Base-by-base conservation (phyloP, 108 stramenopile species). In the Aurantiochytrium sp. region DNA sequence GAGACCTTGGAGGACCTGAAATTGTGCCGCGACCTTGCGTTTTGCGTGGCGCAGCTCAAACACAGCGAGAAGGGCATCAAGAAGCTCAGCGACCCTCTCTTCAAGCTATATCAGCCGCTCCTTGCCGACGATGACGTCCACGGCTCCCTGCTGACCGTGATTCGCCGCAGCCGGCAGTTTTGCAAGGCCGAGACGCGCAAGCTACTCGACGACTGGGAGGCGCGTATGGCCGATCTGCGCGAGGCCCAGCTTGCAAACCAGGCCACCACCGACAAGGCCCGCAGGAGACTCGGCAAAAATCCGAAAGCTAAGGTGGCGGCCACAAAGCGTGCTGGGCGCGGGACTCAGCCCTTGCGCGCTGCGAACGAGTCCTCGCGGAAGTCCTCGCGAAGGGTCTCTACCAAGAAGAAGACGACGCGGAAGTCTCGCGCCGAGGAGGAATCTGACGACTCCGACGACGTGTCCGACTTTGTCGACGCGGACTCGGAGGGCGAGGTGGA, bases 21-120 rank as follows among this genome's bases (percentile, higher is more conserved):
- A 10, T 95, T 96, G 87, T 94, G 93, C 68, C 96, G 95, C 4
- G 95, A 96, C 86, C 89, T 98, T 31, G 95, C 97, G 4, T 98
- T 95, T 88, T 99, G 98, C 90, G 91, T 99, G 55, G 91, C 97
- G 34, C 95, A 96, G 81, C 92, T 98, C 55, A 95, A 95, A 89
- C 90, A 96, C 65, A 95, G 93, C 55, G 97, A 97, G 55, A 95
- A 94, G 88, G 94, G 94, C 34, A 90, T 96, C 88, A 95, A 95
- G 90, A 93, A 87, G 22, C 92, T 98, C 22, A 91, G 92, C 22
- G 98, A 98, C 88, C 89, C 92, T 4, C 86, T 86, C 73, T 96
- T 96, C 92, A 94, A 95, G 85, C 91, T 94, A 3, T 96, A 96
- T 93, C 95, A 96, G 89, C 96, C 96, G 88, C 89, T 94, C n/a